phyloP scores from a whole-genome alignment of 495 filamentous ascomycete genomes.

The Penicillium riverlandense region DNA sequence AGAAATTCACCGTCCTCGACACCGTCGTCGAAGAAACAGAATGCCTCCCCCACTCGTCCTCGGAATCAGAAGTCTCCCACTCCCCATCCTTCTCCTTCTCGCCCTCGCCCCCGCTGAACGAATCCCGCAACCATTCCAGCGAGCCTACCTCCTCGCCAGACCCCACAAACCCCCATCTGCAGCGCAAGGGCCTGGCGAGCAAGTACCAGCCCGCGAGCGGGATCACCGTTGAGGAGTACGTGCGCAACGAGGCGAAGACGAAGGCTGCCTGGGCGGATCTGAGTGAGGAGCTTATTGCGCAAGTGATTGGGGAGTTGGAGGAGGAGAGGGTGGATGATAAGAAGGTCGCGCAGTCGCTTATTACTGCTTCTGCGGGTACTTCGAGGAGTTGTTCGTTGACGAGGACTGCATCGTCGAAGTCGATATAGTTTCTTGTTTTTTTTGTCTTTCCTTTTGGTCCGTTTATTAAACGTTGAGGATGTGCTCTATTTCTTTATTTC shows the following conservation, averaged over 20 bases:
- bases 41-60: too few relatives aligned
- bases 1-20: too few relatives aligned
- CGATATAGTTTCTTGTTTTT: not conserved
- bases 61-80: too few relatives aligned
- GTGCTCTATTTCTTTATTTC: not conserved
- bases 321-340: too few relatives aligned
- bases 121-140: too few relatives aligned
- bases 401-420: not conserved
- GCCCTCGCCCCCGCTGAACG: too few relatives aligned
- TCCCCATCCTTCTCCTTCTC: too few relatives aligned
- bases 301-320: too few relatives aligned
- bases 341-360: constrained; percentile 21
- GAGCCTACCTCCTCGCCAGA: too few relatives aligned
- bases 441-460: not conserved
- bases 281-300: too few relatives aligned
- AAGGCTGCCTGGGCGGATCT: too few relatives aligned
- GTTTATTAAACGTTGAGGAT: not conserved
- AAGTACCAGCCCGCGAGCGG: constrained; percentile 1
- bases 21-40: too few relatives aligned
- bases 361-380: not conserved
- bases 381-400: not conserved
- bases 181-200: not conserved
- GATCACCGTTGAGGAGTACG: constrained; percentile 6
- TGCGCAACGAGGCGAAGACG: not conserved
- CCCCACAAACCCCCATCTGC: constrained; percentile 11